These are phyloP conservation scores for Debaryomyces udenii DNA, from an alignment of 1,139 yeast species.

Conservation along the genomic window DNA sequence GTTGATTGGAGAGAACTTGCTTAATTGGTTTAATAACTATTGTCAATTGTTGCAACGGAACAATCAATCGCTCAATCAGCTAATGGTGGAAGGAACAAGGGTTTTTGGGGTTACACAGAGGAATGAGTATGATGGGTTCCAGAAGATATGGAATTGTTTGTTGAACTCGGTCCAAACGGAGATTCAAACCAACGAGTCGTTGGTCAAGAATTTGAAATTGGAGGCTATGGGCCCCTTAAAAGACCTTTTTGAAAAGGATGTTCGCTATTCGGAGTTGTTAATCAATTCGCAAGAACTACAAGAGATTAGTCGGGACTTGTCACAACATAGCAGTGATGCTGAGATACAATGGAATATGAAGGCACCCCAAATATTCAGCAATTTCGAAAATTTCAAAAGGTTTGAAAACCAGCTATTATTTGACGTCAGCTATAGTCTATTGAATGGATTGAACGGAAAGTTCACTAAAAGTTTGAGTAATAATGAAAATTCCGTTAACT, in stretches of 20 bases:
- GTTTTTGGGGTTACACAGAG: constrained; percentile 33
- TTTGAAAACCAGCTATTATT: constrained; percentile 68
- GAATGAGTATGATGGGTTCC: constrained; percentile 57
- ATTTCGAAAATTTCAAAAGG: constrained; percentile 74
- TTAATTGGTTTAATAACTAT: constrained; percentile 58
- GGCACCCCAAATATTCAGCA: constrained; percentile 77
- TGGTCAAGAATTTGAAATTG: constrained; percentile 53
- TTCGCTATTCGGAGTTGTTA: constrained; percentile 47
- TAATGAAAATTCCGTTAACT: constrained; percentile 69
- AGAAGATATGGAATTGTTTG: constrained; percentile 61
- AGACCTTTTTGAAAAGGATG: constrained; percentile 55
- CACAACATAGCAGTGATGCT: constrained; percentile 27
- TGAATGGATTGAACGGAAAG: constrained; percentile 60
- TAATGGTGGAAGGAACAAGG: constrained; percentile 48
- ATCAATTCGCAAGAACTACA: constrained; percentile 46
- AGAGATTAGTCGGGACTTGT: constrained; percentile 34
- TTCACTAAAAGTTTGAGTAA: constrained; percentile 47
- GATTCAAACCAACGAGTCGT: constrained; percentile 52
- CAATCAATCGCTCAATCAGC: constrained; percentile 51
- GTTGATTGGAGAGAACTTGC: constrained; percentile 37
- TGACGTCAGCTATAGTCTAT: constrained; percentile 67
- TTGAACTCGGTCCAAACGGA: constrained; percentile 56
- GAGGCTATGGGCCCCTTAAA: constrained; percentile 61
- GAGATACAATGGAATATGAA: constrained; percentile 69
- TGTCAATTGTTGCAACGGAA: constrained; percentile 52